Percentiles rank a stretch among this genome's conserved stretches.
These are phyloP conservation scores for Calonectria hongkongensis DNA, from an alignment of 2,329 filamentous ascomycete species.

Conservation along the genomic window DNA sequence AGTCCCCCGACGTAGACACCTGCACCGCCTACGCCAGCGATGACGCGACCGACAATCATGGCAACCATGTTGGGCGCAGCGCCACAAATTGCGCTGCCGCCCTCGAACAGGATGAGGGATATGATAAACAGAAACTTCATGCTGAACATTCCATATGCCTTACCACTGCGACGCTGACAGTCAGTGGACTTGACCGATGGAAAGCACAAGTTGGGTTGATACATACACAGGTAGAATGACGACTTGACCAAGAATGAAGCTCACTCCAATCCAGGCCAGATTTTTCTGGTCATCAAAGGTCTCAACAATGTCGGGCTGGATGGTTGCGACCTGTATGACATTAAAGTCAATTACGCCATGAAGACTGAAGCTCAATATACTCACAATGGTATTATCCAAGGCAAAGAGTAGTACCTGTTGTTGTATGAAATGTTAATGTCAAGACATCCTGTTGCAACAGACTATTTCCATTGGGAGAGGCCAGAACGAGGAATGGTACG, in stretches of 20 bases:
- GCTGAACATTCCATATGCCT: conserved; percentile 9
- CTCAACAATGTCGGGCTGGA: background rate
- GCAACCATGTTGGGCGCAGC: background rate
- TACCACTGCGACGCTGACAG: background rate
- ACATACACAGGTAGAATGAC: background rate
- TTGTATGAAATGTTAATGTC: no score
- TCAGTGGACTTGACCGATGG: background rate
- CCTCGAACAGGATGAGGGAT: conserved; percentile 3
- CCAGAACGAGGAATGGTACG: no score
- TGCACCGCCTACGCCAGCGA: conserved; percentile 6
- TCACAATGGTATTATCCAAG: background rate
- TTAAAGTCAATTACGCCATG: background rate
- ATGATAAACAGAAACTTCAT: conserved; percentile 2
- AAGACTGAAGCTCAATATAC: background rate
- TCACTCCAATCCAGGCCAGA: background rate
- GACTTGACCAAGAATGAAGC: background rate
- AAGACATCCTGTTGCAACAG: no score
- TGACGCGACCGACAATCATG: conserved; percentile 9
- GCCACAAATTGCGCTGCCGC: background rate
- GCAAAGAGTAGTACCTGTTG: background rate
- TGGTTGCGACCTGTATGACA: background rate
- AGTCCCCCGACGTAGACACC: background rate
- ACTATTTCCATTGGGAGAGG: no score
- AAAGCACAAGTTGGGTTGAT: background rate
- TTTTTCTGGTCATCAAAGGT: background rate